Evolutionary conservation across 108 stramenopile genomes (phyloP).

Genomic region (Schizochytrium sp.): DNA sequence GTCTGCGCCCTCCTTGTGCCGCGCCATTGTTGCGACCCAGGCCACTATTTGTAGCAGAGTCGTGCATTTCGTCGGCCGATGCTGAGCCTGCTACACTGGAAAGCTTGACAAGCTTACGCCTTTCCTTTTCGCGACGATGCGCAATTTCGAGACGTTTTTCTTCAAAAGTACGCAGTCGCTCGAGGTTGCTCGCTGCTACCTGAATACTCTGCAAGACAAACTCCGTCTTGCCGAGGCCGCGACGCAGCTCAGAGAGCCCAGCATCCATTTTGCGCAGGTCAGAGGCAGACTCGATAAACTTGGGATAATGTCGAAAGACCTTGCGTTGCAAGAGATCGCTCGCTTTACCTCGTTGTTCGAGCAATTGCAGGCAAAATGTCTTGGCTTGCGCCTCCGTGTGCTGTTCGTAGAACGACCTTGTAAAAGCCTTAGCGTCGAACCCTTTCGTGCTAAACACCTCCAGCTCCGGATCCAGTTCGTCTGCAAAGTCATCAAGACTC

Average conservation of each 20-base stretch:
- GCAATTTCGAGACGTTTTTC: background rate
- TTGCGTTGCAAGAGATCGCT: background rate
- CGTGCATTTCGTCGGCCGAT: background rate
- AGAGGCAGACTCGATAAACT: background rate
- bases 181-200: background rate
- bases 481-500: background rate
- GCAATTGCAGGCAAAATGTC: background rate
- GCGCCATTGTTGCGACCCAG: background rate
- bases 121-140: background rate
- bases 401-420: background rate
- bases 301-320: background rate
- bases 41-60: background rate
- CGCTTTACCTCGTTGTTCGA: background rate
- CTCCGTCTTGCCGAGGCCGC: constrained; percentile 16
- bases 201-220: background rate
- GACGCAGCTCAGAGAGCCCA: background rate
- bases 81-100: background rate
- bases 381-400: background rate
- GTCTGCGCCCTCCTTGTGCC: background rate
- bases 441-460: background rate
- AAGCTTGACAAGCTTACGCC: background rate
- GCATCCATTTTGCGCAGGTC: constrained; percentile 3
- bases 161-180: background rate
- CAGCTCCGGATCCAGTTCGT: background rate
- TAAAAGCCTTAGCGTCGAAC: background rate